Conservation (phyloP, 164 flowering plant genomes). For the Cinnamomum micranthum region DNA sequence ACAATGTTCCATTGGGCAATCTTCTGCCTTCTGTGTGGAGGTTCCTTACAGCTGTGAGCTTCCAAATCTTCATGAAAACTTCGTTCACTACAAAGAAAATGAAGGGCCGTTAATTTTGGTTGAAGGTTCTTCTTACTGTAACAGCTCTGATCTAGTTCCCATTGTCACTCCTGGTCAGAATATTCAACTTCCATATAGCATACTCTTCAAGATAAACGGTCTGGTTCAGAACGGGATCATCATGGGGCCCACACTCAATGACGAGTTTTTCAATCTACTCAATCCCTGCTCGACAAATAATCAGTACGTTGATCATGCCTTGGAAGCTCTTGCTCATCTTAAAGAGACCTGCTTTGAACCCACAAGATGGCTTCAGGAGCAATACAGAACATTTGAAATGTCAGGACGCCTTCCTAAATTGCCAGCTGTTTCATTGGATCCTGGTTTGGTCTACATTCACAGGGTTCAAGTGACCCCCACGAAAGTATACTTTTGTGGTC, state of each 20-base stretch:
- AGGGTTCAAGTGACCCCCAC: conserved; percentile 78
- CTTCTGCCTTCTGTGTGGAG: conserved; percentile 71
- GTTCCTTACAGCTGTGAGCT: conserved; percentile 35
- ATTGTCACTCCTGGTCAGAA: conserved; percentile 45
- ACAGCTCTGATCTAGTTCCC: conserved; percentile 48
- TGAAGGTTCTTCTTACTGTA: conserved; percentile 34
- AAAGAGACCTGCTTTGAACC: conserved; percentile 86
- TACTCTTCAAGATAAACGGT: conserved; percentile 56
- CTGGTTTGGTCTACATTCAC: conserved; percentile 64
- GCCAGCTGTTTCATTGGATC: conserved; percentile 43
- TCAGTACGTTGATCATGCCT: conserved; percentile 46
- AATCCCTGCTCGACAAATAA: conserved; percentile 36
- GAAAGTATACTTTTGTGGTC: conserved; percentile 70
- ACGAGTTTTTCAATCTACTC: conserved; percentile 42
- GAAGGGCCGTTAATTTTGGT: conserved; percentile 32
- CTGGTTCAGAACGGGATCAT: conserved; percentile 79
- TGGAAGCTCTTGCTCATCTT: conserved; percentile 52
- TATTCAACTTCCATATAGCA: conserved; percentile 44
- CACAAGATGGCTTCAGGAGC: conserved; percentile 50
- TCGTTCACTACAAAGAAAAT: conserved; percentile 40
- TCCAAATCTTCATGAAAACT: conserved; percentile 45
- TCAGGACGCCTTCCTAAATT: conserved; percentile 15
- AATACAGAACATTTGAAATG: conserved; percentile 31
- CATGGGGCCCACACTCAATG: conserved; percentile 56
- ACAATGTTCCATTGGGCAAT: conserved; percentile 57